Base-by-base conservation (phyloP, 768 basidiomycete genomes). In the Tephrocybe rancida region DNA sequence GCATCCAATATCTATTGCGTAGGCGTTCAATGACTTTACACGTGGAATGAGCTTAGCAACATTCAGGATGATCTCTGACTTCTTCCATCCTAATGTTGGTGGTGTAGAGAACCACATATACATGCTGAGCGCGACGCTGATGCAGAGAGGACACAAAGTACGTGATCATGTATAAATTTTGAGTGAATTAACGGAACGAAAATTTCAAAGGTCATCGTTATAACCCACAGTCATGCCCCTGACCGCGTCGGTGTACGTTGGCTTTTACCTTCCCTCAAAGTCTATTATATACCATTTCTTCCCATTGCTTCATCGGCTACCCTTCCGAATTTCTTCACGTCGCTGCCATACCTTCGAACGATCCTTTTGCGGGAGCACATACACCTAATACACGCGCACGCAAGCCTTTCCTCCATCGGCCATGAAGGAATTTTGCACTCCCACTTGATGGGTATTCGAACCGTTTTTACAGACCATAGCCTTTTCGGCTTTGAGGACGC, bases 71-170 rank as follows among this genome's bases (percentile, higher is more conserved):
- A 85, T 98, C 53, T 90, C 87, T 37, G 97, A 99, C 73, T 99
- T 98, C 76, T 99, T 98, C 73, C 86, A 92, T 64, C 97, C 97
- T 0, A 79, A 83, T 53, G 88, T 95, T 2, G 97, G 97, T 3
- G 97, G 97, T 7, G 96, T 99, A 27, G 97, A 98, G 72, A 95
- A 86, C 55, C 94, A 97, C 69, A 95, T 98, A 32, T 98, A 92
- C 71, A 91, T 91, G 83, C 80, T 99, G 43, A 87, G 88, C 52
- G 86, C 89, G 18, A 87, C 88, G 44, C 84, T 98, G 37, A 83
- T 95, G 49, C 77, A 78, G 37, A 81, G 82, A 35, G 94, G 95
- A 3, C 95, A 99, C 70, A 93, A 90, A 70, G 94, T 88, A 65
- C 18, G 74, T 51, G 25, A 43, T 21, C 25, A 24, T 11, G 27